phyloP scores from a whole-genome alignment of 1,284 basidiomycete species.

The Moesziomyces sp. region DNA sequence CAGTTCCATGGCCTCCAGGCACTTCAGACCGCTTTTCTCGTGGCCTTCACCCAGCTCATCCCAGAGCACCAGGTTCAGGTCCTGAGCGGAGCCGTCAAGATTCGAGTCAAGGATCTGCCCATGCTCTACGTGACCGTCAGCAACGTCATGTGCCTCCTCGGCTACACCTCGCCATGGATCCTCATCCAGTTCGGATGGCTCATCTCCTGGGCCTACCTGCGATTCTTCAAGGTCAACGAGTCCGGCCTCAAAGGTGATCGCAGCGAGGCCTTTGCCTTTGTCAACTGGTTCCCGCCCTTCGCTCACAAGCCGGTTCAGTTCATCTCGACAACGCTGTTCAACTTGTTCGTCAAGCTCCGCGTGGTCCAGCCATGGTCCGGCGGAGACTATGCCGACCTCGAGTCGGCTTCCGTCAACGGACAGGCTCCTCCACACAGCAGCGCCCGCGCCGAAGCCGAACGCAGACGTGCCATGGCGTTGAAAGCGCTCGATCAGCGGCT shows the following conservation, averaged over 20 bases:
- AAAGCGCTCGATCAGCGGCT: constrained; percentile 94
- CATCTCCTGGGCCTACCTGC: constrained; percentile 90
- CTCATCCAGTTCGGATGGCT: constrained; percentile 97
- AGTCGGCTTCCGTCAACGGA: constrained; percentile 76
- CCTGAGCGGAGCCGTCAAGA: constrained; percentile 80
- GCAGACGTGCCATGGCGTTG: constrained; percentile 83
- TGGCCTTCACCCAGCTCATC: constrained; percentile 96
- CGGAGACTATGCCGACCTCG: constrained; percentile 45
- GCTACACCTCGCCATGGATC: constrained; percentile 92
- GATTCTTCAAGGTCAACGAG: constrained; percentile 91
- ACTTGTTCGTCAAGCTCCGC: constrained; percentile 73
- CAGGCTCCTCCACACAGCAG: constrained; percentile 24
- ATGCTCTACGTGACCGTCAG: constrained; percentile 93
- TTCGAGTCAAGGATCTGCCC: constrained; percentile 91
- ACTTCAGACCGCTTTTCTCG: constrained; percentile 87
- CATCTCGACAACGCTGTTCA: constrained; percentile 78
- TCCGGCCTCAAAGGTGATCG: constrained; percentile 78
- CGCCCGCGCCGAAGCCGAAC: constrained; percentile 56
- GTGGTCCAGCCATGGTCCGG: constrained; percentile 76
- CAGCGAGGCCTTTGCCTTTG: constrained; percentile 94
- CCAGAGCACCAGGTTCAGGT: constrained; percentile 97
- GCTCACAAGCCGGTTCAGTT: constrained; percentile 74
- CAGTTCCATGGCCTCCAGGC: constrained; percentile 92
- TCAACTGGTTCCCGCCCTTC: constrained; percentile 95
- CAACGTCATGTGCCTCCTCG: constrained; percentile 85